Evolutionary conservation across 2,329 filamentous ascomycete genomes (phyloP).

Genomic region (Chaetomiaceae sp.): DNA sequence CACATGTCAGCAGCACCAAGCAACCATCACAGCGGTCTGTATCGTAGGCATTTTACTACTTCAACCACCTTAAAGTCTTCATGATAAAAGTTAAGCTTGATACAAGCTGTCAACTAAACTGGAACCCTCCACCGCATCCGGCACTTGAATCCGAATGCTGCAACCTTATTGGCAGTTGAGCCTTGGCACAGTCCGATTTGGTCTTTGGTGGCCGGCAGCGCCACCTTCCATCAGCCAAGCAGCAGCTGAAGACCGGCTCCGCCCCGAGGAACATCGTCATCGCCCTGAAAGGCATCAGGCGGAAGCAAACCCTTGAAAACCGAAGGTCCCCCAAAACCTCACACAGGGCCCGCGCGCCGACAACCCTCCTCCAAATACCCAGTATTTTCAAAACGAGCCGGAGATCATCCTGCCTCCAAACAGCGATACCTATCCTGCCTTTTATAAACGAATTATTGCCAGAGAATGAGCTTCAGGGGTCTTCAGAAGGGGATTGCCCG

Average conservation of each 20-base stretch:
- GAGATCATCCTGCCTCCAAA: not conserved
- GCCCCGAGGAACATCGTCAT: constrained; percentile 24
- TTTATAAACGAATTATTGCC: not conserved
- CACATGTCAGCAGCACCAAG: too few relatives aligned
- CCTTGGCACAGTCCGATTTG: constrained; percentile 13
- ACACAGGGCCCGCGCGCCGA: not conserved
- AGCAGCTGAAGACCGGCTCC: constrained; percentile 19
- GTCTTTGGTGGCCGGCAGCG: constrained; percentile 16
- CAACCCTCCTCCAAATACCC: not conserved
- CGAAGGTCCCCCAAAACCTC: constrained; percentile 1
- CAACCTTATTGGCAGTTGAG: constrained; percentile 7
- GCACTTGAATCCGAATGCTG: not conserved
- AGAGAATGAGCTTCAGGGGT: constrained; percentile 89
- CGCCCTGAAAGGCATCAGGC: constrained; percentile 17
- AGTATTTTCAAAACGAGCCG: not conserved
- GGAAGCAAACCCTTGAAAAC: constrained; percentile 6
- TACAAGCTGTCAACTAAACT: too few relatives aligned
- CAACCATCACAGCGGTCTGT: too few relatives aligned
- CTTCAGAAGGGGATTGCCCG: constrained; percentile 85
- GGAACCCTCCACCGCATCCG: not conserved
- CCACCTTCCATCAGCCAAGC: constrained; percentile 21
- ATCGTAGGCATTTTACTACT: too few relatives aligned
- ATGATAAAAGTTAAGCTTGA: too few relatives aligned
- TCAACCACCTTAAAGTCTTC: too few relatives aligned
- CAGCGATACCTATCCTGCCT: not conserved